phyloP scores from a whole-genome alignment of 2,329 filamentous ascomycete species.

The Cryphonectria naterciae region DNA sequence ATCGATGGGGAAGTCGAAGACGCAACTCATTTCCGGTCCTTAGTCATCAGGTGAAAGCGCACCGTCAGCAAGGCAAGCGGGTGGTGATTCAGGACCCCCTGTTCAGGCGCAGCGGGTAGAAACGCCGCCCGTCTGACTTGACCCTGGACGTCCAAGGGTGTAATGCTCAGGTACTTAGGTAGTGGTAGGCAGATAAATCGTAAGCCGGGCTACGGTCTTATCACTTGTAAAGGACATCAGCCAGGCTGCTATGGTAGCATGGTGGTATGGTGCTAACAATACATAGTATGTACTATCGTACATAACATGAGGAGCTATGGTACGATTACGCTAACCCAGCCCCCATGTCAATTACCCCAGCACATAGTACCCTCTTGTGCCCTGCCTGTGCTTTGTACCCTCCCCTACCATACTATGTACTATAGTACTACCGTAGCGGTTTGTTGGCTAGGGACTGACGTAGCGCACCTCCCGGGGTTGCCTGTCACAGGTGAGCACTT shows the following conservation, averaged over 20 bases:
- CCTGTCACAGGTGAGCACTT: constrained; percentile 20
- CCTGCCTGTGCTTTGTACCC: neutral
- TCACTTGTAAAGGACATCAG: neutral
- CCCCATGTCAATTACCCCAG: constrained; percentile 16
- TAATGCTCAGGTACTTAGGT: no score
- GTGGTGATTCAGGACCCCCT: constrained; percentile 2
- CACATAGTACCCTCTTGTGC: neutral
- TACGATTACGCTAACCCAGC: neutral
- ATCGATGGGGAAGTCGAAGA: neutral
- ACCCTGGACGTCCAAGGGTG: neutral
- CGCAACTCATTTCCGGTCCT: constrained; percentile 2
- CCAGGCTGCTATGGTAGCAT: no score
- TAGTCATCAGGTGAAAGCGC: constrained; percentile 5
- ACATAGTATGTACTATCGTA: neutral
- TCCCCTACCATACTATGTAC: no score
- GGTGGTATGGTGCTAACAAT: neutral
- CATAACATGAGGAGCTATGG: neutral
- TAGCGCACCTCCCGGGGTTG: constrained; percentile 17
- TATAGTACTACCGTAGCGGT: neutral
- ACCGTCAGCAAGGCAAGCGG: no score
- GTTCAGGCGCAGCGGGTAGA: constrained; percentile 5
- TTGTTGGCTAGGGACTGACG: constrained; percentile 15
- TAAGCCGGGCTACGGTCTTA: constrained; percentile 15
- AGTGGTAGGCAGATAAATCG: neutral
- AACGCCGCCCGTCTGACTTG: constrained; percentile 7